Conservation (phyloP, 176 grass and related monocot species). For the Alopecurus myosuroides region DNA sequence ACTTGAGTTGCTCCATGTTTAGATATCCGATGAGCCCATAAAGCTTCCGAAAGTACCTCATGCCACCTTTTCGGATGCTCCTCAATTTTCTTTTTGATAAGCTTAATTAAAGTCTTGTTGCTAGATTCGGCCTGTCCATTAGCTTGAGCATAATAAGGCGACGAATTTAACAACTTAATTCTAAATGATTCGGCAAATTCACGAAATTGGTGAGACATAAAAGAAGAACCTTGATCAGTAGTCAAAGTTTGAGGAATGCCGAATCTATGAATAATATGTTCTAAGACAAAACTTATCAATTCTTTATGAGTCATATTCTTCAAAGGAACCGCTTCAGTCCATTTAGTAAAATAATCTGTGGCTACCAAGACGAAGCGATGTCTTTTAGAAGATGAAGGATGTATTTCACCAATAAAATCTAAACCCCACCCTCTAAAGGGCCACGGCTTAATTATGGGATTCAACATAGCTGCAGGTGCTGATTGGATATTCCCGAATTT, state of each 20-base stretch:
- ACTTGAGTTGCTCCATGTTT: neutral
- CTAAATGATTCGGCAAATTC: neutral
- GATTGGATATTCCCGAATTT: neutral
- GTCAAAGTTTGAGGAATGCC: neutral
- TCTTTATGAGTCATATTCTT: neutral
- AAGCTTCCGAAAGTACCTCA: constrained; percentile 11
- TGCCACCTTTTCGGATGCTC: constrained; percentile 2
- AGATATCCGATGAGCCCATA: constrained; percentile 25
- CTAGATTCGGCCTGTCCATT: neutral
- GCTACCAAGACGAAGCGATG: neutral
- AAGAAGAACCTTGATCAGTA: neutral
- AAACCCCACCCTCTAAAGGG: neutral
- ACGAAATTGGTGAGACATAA: constrained; percentile 13
- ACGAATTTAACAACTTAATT: neutral
- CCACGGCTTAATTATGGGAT: neutral
- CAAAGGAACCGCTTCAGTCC: neutral
- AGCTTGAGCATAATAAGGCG: constrained; percentile 6
- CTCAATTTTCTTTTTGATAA: neutral
- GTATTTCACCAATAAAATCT: neutral
- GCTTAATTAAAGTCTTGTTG: constrained; percentile 3
- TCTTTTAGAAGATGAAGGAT: neutral
- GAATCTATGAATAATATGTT: neutral
- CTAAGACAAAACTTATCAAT: neutral
- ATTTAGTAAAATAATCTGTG: neutral
- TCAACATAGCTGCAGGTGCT: neutral